A percentile compares a stretch with the other conserved stretches of the same genome.
Evolutionary conservation across 2,329 filamentous ascomycete genomes (phyloP).

Genomic region (Fusarium gaditjirri): DNA sequence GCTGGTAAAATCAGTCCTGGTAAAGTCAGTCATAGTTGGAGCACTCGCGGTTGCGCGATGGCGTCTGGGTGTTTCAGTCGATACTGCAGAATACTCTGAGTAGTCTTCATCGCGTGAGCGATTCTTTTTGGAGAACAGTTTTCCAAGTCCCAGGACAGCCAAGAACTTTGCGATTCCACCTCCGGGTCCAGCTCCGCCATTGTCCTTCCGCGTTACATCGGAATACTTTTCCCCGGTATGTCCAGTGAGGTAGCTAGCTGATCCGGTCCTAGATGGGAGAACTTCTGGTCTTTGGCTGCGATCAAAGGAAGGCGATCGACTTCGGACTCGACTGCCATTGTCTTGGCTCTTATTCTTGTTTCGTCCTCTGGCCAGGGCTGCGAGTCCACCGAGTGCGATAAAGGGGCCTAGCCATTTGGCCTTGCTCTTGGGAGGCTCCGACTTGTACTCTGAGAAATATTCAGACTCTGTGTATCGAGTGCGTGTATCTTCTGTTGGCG

Average conservation of each 20-base stretch:
- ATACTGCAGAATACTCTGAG: conserved; percentile 72
- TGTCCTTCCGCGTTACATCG: conserved; percentile 53
- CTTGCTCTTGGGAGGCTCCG: conserved; percentile 47
- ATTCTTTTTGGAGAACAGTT: conserved; percentile 65
- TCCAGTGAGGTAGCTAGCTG: conserved; percentile 67
- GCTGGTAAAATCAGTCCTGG: conserved; percentile 49
- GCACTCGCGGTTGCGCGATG: conserved; percentile 52
- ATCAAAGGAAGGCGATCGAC: conserved; percentile 51
- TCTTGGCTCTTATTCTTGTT: conserved; percentile 53
- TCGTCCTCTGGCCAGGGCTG: conserved; percentile 58
- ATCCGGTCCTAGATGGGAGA: conserved; percentile 62
- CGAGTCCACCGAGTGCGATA: conserved; percentile 62
- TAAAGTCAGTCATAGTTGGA: conserved; percentile 55
- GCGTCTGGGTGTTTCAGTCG: conserved; percentile 68
- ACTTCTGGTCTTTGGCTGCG: conserved; percentile 59
- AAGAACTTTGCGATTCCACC: conserved; percentile 71
- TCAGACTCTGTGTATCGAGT: conserved; percentile 55
- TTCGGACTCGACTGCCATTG: conserved; percentile 55
- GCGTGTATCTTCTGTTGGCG: conserved; percentile 56
- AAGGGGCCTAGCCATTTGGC: conserved; percentile 63
- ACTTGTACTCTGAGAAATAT: conserved; percentile 50
- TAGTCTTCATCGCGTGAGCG: conserved; percentile 67
- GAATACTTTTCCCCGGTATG: conserved; percentile 67
- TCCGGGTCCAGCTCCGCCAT: conserved; percentile 45
- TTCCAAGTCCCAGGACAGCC: conserved; percentile 67